Base-by-base conservation (phyloP, 805 yeast genomes). In the Wickerhamiella musiphila region DNA sequence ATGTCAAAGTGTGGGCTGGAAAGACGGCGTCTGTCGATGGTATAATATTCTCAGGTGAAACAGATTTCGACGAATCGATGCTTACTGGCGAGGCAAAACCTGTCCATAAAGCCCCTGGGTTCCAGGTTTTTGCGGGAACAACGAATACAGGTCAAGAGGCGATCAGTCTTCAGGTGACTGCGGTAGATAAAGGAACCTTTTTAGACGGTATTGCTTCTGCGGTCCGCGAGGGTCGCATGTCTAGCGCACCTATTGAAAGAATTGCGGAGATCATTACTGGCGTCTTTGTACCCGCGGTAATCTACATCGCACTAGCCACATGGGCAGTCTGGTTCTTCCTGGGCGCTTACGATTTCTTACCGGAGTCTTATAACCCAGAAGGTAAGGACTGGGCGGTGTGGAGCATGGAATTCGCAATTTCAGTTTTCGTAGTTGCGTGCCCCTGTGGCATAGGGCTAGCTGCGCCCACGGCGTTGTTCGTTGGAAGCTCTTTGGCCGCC, bases 51-150 rank as follows among this genome's bases (percentile, higher is more conserved):
- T 51, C 59, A 5, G 95, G 96, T 3, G 58, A 58, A 12, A 67
- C 86, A 36, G 86, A 79, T 40, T 74, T 82, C 51, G 93, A 86
- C 50, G 96, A 86, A 57, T 68, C 83, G 18, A 73, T 93, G 4
- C 61, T 86, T 18, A 86, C 95, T 2, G 98, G 98, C 43, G 98
- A 86, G 57, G 42, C 57, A 0, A 50, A 57, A 11, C 78, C 83
- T 2, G 72, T 74, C 10, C 54, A 54, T 13, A 77, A 69, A 42
- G 33, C 37, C 0, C 53, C 56, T 1, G 84, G 84, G 0, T 81
- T 75, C 38, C 77, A 70, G 38, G 59, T 77, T 2, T 77, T 66
- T 52, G 70, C 82, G 0, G 90, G 86, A 2, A 75, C 86, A 0
- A 61, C 74, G 5, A 78, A 76, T 45, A 55, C 58, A 11, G 82